A percentile compares a stretch with the other conserved stretches of the same genome.
These are phyloP conservation scores for Lactifluus rugatus DNA, from an alignment of 768 basidiomycete species.

Conservation along the genomic window DNA sequence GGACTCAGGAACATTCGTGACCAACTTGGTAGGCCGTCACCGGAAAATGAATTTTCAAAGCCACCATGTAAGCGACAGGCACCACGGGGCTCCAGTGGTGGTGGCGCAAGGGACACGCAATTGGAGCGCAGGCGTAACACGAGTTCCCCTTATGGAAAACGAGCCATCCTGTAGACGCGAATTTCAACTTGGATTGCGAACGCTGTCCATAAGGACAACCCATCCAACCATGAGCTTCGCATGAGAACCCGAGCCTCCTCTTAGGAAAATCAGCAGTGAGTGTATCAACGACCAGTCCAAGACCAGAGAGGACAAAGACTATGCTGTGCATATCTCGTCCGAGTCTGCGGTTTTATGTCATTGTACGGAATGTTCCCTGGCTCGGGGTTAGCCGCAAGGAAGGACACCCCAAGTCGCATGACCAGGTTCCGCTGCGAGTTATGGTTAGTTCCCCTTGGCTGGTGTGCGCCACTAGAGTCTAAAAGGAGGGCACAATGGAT, in stretches of 20 bases:
- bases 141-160: background rate
- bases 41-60: background rate
- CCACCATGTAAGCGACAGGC: constrained; percentile 1
- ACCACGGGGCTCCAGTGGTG: background rate
- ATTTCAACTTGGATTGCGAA: no score
- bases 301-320: background rate
- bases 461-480: background rate
- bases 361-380: background rate
- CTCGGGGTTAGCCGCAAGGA: background rate
- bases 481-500: background rate
- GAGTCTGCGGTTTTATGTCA: background rate
- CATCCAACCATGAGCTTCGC: background rate
- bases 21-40: background rate
- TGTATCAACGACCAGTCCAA: no score
- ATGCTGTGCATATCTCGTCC: background rate
- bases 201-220: background rate
- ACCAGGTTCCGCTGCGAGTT: background rate
- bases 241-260: background rate
- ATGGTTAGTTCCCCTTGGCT: background rate
- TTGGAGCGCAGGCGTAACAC: background rate
- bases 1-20: no score
- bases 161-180: no score
- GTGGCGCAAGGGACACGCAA: no score
- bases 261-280: background rate
- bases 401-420: background rate